Evolutionary conservation across 2,329 filamentous ascomycete species (phyloP).

Genomic region (Nemania sp.): DNA sequence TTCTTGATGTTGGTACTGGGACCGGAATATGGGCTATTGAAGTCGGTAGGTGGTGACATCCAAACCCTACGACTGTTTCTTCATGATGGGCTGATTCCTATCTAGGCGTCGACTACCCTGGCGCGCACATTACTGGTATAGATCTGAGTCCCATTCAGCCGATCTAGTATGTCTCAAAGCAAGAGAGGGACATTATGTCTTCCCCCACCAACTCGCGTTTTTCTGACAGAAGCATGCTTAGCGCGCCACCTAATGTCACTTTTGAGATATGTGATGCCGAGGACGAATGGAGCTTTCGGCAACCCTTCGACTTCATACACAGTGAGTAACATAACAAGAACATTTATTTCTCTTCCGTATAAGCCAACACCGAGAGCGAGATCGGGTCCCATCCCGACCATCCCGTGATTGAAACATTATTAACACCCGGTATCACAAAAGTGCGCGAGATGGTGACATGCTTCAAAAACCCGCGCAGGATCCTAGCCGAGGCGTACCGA

Average conservation of each 20-base stretch:
- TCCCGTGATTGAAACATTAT: too few relatives aligned
- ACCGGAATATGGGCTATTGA: conserved; percentile 45
- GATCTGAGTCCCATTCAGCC: conserved; percentile 46
- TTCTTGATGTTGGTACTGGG: conserved; percentile 42
- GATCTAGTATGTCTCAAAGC: conserved; percentile 35
- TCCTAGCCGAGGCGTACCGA: conserved; percentile 40
- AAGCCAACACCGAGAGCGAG: background rate
- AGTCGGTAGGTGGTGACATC: conserved; percentile 33
- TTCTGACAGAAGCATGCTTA: conserved; percentile 21
- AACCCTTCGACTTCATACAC: conserved; percentile 45
- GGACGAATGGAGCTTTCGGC: conserved; percentile 44
- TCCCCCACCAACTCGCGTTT: background rate
- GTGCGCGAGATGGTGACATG: conserved; percentile 45
- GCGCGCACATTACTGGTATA: conserved; percentile 39
- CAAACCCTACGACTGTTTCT: background rate
- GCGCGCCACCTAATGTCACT: conserved; percentile 43
- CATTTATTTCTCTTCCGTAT: background rate
- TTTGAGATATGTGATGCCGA: conserved; percentile 49
- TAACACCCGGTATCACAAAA: background rate
- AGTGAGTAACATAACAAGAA: conserved; percentile 25
- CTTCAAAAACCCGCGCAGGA: conserved; percentile 41
- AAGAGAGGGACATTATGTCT: background rate
- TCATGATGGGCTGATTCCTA: conserved; percentile 4
- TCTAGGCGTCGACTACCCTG: conserved; percentile 41
- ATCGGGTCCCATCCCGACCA: background rate